Conservation (phyloP, 2,329 filamentous ascomycete species). For the Exophiala oligosperma region DNA sequence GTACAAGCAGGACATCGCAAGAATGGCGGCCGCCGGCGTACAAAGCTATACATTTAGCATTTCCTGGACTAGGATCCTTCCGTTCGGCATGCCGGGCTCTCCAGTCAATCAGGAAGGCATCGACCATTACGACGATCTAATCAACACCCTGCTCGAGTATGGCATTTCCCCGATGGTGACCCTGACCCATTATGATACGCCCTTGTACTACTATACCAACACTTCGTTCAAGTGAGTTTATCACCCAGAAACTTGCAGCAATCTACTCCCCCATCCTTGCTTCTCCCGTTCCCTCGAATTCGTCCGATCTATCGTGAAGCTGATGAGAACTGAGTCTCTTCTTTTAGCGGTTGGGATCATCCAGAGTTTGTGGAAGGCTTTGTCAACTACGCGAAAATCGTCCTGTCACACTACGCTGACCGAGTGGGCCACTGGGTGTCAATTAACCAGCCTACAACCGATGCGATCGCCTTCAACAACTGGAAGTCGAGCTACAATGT, state of each 20-base stretch:
- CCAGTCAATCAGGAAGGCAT: conserved; percentile 49
- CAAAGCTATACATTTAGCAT: conserved; percentile 48
- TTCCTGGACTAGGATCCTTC: conserved; percentile 51
- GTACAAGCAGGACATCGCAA: conserved; percentile 49
- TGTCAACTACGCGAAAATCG: not conserved
- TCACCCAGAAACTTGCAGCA: no score
- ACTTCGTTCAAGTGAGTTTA: not conserved
- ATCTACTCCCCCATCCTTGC: no score
- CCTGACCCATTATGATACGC: conserved; percentile 31
- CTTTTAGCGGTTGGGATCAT: not conserved
- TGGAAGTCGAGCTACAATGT: not conserved
- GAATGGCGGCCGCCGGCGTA: conserved; percentile 41
- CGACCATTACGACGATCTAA: conserved; percentile 51
- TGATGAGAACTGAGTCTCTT: not conserved
- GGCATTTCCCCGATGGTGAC: conserved; percentile 49
- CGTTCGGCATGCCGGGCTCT: conserved; percentile 45
- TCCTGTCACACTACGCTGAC: not conserved
- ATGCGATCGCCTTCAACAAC: not conserved
- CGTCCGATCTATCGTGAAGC: not conserved
- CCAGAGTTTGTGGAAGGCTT: not conserved
- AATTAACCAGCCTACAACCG: not conserved
- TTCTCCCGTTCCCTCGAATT: not conserved
- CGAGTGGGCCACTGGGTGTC: not conserved
- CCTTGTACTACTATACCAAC: conserved; percentile 22
- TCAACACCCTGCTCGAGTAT: conserved; percentile 43